Base-by-base conservation (phyloP, 2,329 filamentous ascomycete genomes). In the Claviceps digitariae region DNA sequence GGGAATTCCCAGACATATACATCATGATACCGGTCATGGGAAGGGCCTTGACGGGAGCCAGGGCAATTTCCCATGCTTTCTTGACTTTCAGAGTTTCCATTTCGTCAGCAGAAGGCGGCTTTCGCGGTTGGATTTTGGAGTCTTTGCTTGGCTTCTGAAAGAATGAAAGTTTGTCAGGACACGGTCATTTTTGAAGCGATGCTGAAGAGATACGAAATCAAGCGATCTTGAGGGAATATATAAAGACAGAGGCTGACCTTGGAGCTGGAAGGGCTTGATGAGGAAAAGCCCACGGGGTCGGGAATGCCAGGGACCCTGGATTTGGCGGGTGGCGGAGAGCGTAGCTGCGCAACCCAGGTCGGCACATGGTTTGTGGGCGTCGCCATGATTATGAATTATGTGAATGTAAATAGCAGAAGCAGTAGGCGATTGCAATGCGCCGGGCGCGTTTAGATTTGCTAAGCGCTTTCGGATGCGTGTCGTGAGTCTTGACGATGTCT, bases 21-120 rank as follows among this genome's bases (percentile, higher is more conserved):
- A 97, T 97, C 84, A 96, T 96, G 68, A 98, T 91, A 58, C 85
- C 90, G 54, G 94, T 97, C 93, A 98, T 98, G 55, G 93, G 93
- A 48, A 98, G 77, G 66, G 86, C 84, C 74, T 98, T 98, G 57
- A 93, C 85, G 0, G 93, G 93, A 2, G 86, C 91, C 48, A 98
- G 81, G 44, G 93, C 91, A 46, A 98, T 81, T 70, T 98, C 93
- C 93, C 93, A 98, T 0, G 93, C 93, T 70, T 98, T 98, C 73
- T 98, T 98, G 62, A 98, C 75, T 76, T 97, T 97, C 58, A 98
- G 76, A 23, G 86, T 90, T 68, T 97, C 91, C 78, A 90, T 96
- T 71, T 97, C 90, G 63, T 86, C 86, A 59, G 84, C 70, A 1
- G 86, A 84, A 34, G 86, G 85, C 56, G 84, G 74, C 62, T 85